Percentiles rank a stretch among this genome's conserved stretches.
Evolutionary conservation across 768 basidiomycete genomes (phyloP).

Genomic region (Amanita inopinata): DNA sequence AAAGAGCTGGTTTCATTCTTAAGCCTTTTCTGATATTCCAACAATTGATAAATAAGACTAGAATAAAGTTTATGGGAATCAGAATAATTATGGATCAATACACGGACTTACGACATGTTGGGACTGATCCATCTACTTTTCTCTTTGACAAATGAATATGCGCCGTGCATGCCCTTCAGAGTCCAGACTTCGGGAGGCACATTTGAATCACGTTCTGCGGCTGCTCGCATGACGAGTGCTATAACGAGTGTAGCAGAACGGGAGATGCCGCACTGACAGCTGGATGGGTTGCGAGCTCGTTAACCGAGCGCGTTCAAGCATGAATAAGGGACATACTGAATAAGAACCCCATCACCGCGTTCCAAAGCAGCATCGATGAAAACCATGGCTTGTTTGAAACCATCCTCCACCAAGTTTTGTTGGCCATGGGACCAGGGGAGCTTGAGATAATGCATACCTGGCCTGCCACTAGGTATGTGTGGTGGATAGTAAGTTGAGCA

Average conservation of each 20-base stretch:
- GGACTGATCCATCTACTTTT: conserved; percentile 85
- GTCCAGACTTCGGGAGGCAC: conserved; percentile 72
- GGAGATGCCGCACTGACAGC: conserved; percentile 91
- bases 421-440: conserved; percentile 94
- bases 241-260: conserved; percentile 86
- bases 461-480: conserved; percentile 58
- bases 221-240: conserved; percentile 90
- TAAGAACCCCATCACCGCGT: conserved; percentile 70
- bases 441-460: conserved; percentile 81
- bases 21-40: conserved; percentile 80
- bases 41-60: conserved; percentile 87
- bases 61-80: conserved; percentile 15
- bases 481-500: conserved; percentile 57
- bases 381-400: conserved; percentile 71
- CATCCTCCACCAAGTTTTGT: conserved; percentile 69
- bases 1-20: conserved; percentile 40
- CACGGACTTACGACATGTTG: conserved; percentile 80
- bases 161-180: conserved; percentile 81
- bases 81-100: conserved; percentile 10
- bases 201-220: conserved; percentile 51
- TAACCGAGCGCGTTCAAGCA: conserved; percentile 15
- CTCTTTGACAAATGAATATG: conserved; percentile 83
- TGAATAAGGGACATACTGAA: conserved; percentile 50
- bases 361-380: conserved; percentile 72
- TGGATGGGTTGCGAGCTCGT: conserved; percentile 22